phyloP scores from a whole-genome alignment of 371 early-diverging fungal genomes.

The Mortierella sp. region DNA sequence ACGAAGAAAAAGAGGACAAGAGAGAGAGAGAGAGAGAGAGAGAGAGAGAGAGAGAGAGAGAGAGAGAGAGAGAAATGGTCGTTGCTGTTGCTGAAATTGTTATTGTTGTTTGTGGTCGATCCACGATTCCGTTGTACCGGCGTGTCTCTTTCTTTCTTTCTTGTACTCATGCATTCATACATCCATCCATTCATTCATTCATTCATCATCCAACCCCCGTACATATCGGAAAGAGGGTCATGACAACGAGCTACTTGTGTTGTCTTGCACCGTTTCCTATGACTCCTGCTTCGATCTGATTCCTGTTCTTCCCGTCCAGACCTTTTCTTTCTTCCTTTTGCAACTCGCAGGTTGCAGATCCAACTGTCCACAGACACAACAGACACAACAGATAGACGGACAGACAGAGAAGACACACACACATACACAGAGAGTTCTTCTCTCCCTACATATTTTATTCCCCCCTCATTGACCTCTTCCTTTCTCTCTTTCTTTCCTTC shows the following conservation, averaged over 20 bases:
- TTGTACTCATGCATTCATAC: background rate
- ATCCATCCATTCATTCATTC: background rate
- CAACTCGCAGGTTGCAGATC: conserved; percentile 10
- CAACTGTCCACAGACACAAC: background rate
- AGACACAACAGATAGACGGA: background rate
- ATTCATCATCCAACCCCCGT: conserved; percentile 23
- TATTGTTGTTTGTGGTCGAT: background rate
- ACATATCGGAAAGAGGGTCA: conserved; percentile 46
- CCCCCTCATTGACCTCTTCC: background rate
- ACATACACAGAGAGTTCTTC: too few relatives aligned
- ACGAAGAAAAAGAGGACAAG: background rate
- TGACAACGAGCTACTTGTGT: background rate
- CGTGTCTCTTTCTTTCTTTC: background rate
- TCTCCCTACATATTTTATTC: background rate
- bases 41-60: background rate
- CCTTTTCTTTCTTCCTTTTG: background rate
- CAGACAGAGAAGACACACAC: too few relatives aligned
- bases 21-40: background rate
- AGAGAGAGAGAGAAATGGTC: background rate
- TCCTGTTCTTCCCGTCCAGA: background rate
- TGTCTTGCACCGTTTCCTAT: background rate
- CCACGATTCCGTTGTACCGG: background rate
- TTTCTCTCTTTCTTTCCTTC: background rate
- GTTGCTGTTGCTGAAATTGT: background rate
- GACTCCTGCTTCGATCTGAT: background rate